Percentiles rank a stretch among this genome's conserved stretches.
phyloP scores from a whole-genome alignment of 2,329 filamentous ascomycete species.

The Herpotrichia juniperi region DNA sequence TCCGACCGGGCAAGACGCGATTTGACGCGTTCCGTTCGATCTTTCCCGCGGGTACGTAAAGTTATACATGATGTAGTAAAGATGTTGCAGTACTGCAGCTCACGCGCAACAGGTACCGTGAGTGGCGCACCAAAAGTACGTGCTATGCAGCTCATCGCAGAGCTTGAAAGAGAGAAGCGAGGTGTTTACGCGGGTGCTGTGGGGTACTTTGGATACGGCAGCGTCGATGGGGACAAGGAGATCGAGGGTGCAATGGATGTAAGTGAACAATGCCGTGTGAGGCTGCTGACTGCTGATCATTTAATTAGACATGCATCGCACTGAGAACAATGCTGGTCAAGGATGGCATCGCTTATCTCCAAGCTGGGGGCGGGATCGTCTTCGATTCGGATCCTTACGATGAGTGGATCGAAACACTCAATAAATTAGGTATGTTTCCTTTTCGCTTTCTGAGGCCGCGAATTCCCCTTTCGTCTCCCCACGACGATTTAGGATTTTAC shows the following conservation, averaged over 20 bases:
- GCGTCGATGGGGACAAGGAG: slow-evolving; percentile 66
- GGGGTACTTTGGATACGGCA: slow-evolving; percentile 92
- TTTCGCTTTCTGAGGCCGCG: background rate
- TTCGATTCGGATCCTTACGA: slow-evolving; percentile 84
- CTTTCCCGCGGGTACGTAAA: slow-evolving; percentile 78
- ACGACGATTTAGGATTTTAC: background rate
- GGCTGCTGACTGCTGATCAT: slow-evolving; percentile 26
- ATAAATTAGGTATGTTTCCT: slow-evolving; percentile 72
- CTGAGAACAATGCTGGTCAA: slow-evolving; percentile 94
- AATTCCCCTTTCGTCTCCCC: background rate
- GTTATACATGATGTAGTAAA: background rate
- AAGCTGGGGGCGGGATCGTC: slow-evolving; percentile 64
- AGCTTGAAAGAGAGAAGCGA: slow-evolving; percentile 91
- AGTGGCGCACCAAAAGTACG: slow-evolving; percentile 94
- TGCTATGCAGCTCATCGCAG: slow-evolving; percentile 96
- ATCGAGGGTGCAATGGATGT: slow-evolving; percentile 85
- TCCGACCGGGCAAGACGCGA: slow-evolving; percentile 81
- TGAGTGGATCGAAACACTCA: slow-evolving; percentile 95
- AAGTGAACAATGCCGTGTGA: slow-evolving; percentile 26
- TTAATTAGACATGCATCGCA: slow-evolving; percentile 63
- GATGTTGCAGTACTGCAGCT: slow-evolving; percentile 2
- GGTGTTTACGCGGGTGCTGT: slow-evolving; percentile 96
- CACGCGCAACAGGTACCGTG: slow-evolving; percentile 64
- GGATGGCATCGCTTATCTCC: slow-evolving; percentile 88
- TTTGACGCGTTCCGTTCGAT: slow-evolving; percentile 97